Evolutionary conservation across 768 basidiomycete genomes (phyloP).

Genomic region (Lactarius evosmus): DNA sequence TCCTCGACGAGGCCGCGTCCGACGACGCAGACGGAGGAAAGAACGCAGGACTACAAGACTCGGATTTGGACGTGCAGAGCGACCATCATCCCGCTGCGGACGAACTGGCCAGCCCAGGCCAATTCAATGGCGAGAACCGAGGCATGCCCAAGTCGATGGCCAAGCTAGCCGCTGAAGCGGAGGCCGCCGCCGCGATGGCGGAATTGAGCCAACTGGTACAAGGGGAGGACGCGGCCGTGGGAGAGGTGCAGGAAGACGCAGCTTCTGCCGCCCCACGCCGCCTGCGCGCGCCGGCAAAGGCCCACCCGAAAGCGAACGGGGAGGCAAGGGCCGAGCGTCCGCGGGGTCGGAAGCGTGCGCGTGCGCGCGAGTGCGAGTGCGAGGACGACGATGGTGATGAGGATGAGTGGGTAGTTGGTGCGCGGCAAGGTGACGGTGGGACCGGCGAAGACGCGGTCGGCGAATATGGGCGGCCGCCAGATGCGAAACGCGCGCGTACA

Average conservation of each 20-base stretch:
- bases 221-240: conserved; percentile 8
- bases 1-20: conserved; percentile 32
- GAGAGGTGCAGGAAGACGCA: conserved; percentile 4
- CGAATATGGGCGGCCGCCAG: background rate
- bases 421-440: background rate
- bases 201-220: conserved; percentile 9
- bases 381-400: background rate
- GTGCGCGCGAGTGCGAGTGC: background rate
- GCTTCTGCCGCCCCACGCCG: background rate
- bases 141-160: conserved; percentile 27
- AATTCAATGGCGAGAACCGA: background rate
- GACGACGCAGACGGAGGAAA: conserved; percentile 28
- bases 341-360: background rate
- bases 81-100: background rate
- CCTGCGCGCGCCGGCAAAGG: background rate
- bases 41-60: background rate
- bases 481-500: conserved; percentile 24
- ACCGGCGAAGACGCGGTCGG: background rate
- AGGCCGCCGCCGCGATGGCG: conserved; percentile 22
- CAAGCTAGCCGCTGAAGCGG: conserved; percentile 22
- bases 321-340: background rate
- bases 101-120: background rate
- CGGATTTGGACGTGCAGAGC: background rate
- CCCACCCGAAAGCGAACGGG: background rate
- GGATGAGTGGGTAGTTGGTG: background rate